A percentile compares a stretch with the other conserved stretches of the same genome.
These are phyloP conservation scores for Dillenia suffruticosa DNA, from an alignment of 164 flowering plant species.

Conservation along the genomic window DNA sequence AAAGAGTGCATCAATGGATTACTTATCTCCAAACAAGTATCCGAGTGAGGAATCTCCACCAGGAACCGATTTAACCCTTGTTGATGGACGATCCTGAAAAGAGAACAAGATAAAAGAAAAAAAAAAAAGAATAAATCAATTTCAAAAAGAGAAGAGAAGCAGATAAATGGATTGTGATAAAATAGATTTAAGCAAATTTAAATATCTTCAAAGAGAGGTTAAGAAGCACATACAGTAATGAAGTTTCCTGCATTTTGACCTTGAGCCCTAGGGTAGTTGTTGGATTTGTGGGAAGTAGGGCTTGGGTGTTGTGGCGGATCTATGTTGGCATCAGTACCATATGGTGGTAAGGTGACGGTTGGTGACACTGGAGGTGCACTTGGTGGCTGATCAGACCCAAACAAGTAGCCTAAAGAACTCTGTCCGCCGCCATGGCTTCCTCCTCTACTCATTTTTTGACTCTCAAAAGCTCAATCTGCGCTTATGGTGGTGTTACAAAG, in stretches of 20 bases:
- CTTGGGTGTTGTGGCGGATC: conserved; percentile 3
- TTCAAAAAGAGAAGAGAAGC: no score
- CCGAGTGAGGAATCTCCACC: conserved; percentile 48
- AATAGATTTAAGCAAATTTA: not conserved
- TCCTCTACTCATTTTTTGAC: conserved; percentile 20
- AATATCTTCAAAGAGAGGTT: not conserved
- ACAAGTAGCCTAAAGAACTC: conserved; percentile 33
- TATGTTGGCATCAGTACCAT: conserved; percentile 15
- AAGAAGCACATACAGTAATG: conserved; percentile 24
- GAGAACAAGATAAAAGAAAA: not conserved
- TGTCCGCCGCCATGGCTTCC: conserved; percentile 35
- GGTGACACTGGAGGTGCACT: conserved; percentile 5
- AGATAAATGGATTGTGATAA: not conserved
- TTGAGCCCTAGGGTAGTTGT: conserved; percentile 22
- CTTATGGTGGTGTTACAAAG: no score
- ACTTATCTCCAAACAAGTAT: conserved; percentile 47
- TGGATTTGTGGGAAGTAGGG: conserved; percentile 13
- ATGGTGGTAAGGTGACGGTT: conserved; percentile 11
- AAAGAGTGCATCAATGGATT: not conserved
- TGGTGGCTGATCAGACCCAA: conserved; percentile 22
- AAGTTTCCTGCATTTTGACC: conserved; percentile 31
- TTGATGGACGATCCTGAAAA: conserved; percentile 43
- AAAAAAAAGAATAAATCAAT: not conserved
- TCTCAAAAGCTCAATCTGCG: no score
- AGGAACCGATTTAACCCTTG: conserved; percentile 37